These are phyloP conservation scores for Sphaerostilbella broomeana DNA, from an alignment of 2,329 filamentous ascomycete species.

Conservation along the genomic window DNA sequence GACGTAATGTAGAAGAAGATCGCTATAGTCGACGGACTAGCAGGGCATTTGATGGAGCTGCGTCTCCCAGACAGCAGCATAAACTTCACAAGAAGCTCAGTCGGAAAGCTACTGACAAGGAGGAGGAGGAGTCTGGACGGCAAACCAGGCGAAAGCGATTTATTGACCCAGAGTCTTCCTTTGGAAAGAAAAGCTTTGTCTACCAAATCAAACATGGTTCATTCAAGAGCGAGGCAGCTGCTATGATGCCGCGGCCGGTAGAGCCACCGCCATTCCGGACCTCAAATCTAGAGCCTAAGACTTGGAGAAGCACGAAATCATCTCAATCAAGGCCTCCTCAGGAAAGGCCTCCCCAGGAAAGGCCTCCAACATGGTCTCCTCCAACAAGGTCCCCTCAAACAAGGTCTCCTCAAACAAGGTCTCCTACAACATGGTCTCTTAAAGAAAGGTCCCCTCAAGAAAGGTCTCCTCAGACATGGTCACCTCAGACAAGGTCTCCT, in stretches of 20 bases:
- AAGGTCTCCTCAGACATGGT: not conserved
- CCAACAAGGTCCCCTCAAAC: slow-evolving; percentile 1
- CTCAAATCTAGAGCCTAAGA: slow-evolving; percentile 1
- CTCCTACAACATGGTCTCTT: not conserved
- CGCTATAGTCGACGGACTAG: slow-evolving; percentile 19
- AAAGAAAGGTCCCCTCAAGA: not conserved
- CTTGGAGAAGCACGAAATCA: slow-evolving; percentile 1
- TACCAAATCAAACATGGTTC: slow-evolving; percentile 45
- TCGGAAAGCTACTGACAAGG: slow-evolving; percentile 30
- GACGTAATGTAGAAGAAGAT: slow-evolving; percentile 14
- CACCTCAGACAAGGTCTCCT: not conserved
- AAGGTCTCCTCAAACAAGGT: not conserved
- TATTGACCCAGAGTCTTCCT: slow-evolving; percentile 39
- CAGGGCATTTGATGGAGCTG: slow-evolving; percentile 25
- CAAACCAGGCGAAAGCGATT: slow-evolving; percentile 47
- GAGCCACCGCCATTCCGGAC: slow-evolving; percentile 11
- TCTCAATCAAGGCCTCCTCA: not conserved
- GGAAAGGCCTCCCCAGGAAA: not conserved
- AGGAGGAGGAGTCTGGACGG: slow-evolving; percentile 27
- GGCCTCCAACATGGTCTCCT: too few relatives aligned
- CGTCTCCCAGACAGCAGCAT: slow-evolving; percentile 27
- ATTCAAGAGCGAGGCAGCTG: slow-evolving; percentile 23
- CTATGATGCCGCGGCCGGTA: slow-evolving; percentile 23
- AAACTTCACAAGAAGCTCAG: slow-evolving; percentile 49
- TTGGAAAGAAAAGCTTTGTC: slow-evolving; percentile 51